A percentile compares a stretch with the other conserved stretches of the same genome.
These are phyloP conservation scores for Avena insularis DNA, from an alignment of 176 grass and related monocot genomes.

Conservation along the genomic window DNA sequence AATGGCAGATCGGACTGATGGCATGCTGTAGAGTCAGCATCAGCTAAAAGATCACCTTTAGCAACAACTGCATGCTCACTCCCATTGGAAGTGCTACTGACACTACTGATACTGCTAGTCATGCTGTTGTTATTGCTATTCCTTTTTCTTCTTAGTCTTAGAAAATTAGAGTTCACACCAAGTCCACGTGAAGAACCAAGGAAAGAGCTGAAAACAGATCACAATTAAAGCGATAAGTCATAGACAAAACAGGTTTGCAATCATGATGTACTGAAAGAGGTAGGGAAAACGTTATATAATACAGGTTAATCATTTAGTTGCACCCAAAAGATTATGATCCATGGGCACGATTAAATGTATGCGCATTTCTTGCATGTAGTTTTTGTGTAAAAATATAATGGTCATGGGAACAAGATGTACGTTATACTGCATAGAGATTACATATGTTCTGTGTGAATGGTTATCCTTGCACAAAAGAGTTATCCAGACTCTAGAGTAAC, in stretches of 20 bases:
- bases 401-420: conserved; percentile 1
- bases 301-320: conserved; percentile 21
- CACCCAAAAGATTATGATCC: conserved; percentile 12
- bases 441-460: neutral
- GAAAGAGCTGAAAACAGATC: conserved; percentile 66
- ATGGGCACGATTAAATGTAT: conserved; percentile 19
- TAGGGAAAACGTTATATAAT: conserved; percentile 4
- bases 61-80: conserved; percentile 63
- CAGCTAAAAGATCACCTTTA: conserved; percentile 86
- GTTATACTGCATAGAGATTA: conserved; percentile 20
- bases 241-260: conserved; percentile 24
- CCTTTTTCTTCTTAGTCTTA: conserved; percentile 69
- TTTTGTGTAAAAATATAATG: conserved; percentile 37
- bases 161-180: conserved; percentile 72
- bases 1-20: conserved; percentile 66
- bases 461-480: conserved; percentile 25
- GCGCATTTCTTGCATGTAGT: conserved; percentile 19
- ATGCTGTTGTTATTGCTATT: conserved; percentile 72
- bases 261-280: conserved; percentile 8
- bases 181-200: conserved; percentile 71
- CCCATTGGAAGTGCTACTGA: conserved; percentile 86
- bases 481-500: conserved; percentile 17
- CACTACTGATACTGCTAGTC: conserved; percentile 85
- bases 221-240: conserved; percentile 30
- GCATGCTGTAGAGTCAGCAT: conserved; percentile 86